Conservation (phyloP, 2,329 filamentous ascomycete genomes). For the Sarocladium strictum region DNA sequence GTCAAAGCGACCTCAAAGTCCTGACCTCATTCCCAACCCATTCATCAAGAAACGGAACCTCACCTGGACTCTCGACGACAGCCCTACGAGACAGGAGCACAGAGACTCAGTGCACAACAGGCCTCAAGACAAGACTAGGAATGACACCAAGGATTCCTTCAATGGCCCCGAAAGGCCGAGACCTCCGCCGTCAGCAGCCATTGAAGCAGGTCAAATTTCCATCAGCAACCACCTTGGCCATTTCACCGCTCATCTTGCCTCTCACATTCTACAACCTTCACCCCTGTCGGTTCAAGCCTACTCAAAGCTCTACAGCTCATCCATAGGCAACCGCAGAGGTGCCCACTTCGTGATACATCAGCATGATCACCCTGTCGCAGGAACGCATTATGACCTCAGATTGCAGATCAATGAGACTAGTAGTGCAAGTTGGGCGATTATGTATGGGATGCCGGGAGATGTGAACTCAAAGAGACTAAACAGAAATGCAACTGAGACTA, state of each 20-base stretch:
- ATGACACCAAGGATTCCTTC: neutral
- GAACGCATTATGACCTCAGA: constrained; percentile 63
- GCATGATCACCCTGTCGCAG: constrained; percentile 65
- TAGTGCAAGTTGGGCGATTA: constrained; percentile 58
- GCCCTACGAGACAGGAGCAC: neutral
- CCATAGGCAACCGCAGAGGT: constrained; percentile 24
- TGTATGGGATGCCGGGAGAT: constrained; percentile 57
- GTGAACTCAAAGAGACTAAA: constrained; percentile 48
- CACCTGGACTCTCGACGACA: constrained; percentile 28
- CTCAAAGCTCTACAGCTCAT: constrained; percentile 29
- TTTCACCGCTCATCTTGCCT: constrained; percentile 29
- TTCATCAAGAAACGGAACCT: constrained; percentile 42
- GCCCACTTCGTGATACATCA: constrained; percentile 66
- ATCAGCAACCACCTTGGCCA: constrained; percentile 33
- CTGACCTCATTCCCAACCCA: constrained; percentile 35
- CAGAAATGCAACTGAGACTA: constrained; percentile 56
- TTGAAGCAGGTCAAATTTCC: constrained; percentile 33
- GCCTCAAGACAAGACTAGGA: neutral
- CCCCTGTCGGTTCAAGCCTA: constrained; percentile 29
- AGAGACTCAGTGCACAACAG: constrained; percentile 10
- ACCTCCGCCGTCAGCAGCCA: constrained; percentile 27
- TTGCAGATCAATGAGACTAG: constrained; percentile 64
- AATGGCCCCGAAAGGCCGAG: too few relatives aligned
- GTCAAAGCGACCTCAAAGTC: constrained; percentile 25
- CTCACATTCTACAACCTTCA: constrained; percentile 18